These are phyloP conservation scores for Trypanosoma theileri DNA, from an alignment of 208 protist species.

Conservation along the genomic window DNA sequence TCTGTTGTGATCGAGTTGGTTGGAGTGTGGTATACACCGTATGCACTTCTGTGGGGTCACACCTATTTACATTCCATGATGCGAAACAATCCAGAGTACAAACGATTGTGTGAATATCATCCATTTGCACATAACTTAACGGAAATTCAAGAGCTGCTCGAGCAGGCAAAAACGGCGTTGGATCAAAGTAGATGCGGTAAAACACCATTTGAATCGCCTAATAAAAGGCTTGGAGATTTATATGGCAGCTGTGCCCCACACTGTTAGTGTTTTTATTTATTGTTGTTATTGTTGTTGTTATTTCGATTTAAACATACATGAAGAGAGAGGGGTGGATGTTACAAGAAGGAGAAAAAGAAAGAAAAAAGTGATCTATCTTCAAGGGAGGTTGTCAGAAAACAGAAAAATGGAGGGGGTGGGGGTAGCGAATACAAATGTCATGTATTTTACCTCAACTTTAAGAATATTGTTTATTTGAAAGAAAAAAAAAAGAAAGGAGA, in stretches of 20 bases:
- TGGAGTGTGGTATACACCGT: constrained; percentile 38
- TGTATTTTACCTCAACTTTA: too few relatives aligned
- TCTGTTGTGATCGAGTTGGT: constrained; percentile 34
- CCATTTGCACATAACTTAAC: constrained; percentile 34
- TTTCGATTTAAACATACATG: too few relatives aligned
- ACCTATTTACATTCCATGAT: constrained; percentile 29
- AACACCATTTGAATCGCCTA: constrained; percentile 13
- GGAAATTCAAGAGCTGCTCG: constrained; percentile 20
- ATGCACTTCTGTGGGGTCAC: constrained; percentile 36
- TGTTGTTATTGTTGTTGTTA: too few relatives aligned
- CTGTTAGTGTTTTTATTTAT: constrained; percentile 5
- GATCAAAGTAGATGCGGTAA: constrained; percentile 26
- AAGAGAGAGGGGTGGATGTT: too few relatives aligned
- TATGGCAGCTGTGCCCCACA: constrained; percentile 24
- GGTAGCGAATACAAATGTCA: too few relatives aligned
- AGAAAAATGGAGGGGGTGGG: too few relatives aligned
- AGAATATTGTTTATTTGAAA: too few relatives aligned
- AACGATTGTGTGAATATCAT: constrained; percentile 23
- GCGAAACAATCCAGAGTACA: constrained; percentile 24
- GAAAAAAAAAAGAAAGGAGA: constrained; percentile 10
- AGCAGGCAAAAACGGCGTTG: constrained; percentile 25
- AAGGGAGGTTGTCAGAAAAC: too few relatives aligned
- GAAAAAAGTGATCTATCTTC: too few relatives aligned
- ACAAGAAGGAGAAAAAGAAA: not conserved
- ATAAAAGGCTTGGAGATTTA: constrained; percentile 18